A percentile compares a stretch with the other conserved stretches of the same genome.
Evolutionary conservation across 345 rosid genomes (phyloP).

Genomic region (Gossypium turneri): DNA sequence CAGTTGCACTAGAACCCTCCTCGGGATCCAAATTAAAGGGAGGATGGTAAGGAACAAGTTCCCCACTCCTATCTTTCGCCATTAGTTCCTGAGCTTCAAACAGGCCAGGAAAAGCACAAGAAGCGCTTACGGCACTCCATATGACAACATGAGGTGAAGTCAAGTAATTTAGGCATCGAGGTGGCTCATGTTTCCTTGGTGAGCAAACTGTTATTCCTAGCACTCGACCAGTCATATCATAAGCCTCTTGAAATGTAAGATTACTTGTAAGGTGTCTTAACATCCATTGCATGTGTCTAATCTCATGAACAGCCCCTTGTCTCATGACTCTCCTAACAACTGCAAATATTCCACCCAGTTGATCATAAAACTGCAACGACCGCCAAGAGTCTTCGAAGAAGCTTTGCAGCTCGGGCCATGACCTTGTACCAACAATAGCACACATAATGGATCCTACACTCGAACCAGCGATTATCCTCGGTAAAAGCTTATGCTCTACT

Average conservation of each 20-base stretch:
- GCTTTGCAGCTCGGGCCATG: conserved; percentile 96
- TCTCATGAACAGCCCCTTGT: conserved; percentile 90
- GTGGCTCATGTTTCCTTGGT: conserved; percentile 98
- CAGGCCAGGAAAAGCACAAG: conserved; percentile 97
- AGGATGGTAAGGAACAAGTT: conserved; percentile 92
- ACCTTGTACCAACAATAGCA: conserved; percentile 72
- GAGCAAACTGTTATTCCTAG: conserved; percentile 98
- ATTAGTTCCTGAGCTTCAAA: conserved; percentile 97
- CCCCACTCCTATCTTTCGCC: conserved; percentile 97
- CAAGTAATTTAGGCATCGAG: conserved; percentile 94
- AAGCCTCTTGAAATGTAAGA: conserved; percentile 98
- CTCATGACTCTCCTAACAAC: conserved; percentile 82
- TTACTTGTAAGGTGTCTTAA: conserved; percentile 81
- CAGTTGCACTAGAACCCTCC: conserved; percentile 51
- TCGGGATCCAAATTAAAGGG: conserved; percentile 87
- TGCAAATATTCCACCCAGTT: conserved; percentile 79
- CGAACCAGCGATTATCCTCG: conserved; percentile 90
- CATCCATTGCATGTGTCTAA: conserved; percentile 86
- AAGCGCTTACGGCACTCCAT: conserved; percentile 98
- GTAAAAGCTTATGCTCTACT: conserved; percentile 86
- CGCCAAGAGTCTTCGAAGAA: conserved; percentile 83
- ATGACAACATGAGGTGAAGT: conserved; percentile 97
- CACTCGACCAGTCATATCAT: conserved; percentile 89
- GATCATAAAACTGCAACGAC: conserved; percentile 88
- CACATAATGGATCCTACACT: conserved; percentile 98